These are phyloP conservation scores for Santalum album DNA, from an alignment of 164 flowering plant species.

Conservation along the genomic window DNA sequence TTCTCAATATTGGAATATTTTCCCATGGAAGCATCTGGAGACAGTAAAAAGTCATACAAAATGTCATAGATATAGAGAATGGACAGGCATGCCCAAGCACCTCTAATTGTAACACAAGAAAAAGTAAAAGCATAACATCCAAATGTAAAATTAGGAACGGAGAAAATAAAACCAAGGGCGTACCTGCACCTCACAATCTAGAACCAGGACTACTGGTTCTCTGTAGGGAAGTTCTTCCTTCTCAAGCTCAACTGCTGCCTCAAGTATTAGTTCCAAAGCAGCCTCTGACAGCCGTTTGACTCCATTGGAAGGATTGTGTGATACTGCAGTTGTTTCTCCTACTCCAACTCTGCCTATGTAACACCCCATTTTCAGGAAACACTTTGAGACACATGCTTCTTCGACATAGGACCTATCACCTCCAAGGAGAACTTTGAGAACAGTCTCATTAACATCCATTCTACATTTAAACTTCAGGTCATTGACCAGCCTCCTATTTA, in stretches of 20 bases:
- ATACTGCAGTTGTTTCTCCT: slow-evolving; percentile 18
- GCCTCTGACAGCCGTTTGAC: slow-evolving; percentile 15
- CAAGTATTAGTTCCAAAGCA: slow-evolving; percentile 34
- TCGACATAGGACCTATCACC: slow-evolving; percentile 24
- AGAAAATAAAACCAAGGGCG: slow-evolving; percentile 4
- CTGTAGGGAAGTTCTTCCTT: slow-evolving; percentile 21
- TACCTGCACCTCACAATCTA: slow-evolving; percentile 83
- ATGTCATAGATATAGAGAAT: too few relatives aligned
- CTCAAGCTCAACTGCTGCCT: slow-evolving; percentile 35
- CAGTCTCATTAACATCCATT: slow-evolving; percentile 31
- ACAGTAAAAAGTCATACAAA: neutral
- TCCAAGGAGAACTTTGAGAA: slow-evolving; percentile 48
- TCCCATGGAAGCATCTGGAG: slow-evolving; percentile 99
- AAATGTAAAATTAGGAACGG: too few relatives aligned
- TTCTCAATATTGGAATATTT: slow-evolving; percentile 66
- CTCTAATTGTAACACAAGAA: too few relatives aligned
- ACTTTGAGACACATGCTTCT: slow-evolving; percentile 34
- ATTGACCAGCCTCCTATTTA: slow-evolving; percentile 29
- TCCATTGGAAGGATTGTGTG: slow-evolving; percentile 14
- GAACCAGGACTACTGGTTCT: slow-evolving; percentile 67
- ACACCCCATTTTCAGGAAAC: slow-evolving; percentile 42
- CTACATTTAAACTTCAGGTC: slow-evolving; percentile 41
- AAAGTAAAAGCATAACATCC: too few relatives aligned
- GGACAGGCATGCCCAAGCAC: too few relatives aligned
- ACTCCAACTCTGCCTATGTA: slow-evolving; percentile 24